Conservation (phyloP, 331 rosid genomes). For the Cydonia oblonga region DNA sequence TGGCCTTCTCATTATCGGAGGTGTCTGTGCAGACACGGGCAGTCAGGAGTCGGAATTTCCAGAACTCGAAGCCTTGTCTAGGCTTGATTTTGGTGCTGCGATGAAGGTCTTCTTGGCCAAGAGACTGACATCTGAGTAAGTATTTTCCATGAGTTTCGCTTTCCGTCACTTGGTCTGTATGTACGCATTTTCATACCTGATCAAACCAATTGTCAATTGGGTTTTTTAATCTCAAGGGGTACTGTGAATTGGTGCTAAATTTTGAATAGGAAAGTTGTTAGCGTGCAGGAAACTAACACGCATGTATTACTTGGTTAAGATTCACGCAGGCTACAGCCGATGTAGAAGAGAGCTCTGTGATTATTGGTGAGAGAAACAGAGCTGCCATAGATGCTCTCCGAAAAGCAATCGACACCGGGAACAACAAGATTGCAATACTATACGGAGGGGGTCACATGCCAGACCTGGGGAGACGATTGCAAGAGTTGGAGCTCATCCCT, state of each 20-base stretch:
- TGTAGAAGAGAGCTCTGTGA: constrained; percentile 75
- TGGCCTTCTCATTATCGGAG: constrained; percentile 71
- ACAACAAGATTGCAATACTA: constrained; percentile 77
- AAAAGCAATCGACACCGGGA: constrained; percentile 52
- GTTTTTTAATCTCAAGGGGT: neutral
- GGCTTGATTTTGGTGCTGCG: constrained; percentile 88
- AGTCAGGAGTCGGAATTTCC: constrained; percentile 67
- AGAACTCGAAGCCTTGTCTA: constrained; percentile 86
- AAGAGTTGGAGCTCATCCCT: constrained; percentile 71
- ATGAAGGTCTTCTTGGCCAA: constrained; percentile 88
- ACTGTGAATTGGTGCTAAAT: neutral
- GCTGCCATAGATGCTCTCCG: constrained; percentile 56
- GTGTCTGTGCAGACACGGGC: constrained; percentile 64
- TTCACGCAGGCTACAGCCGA: constrained; percentile 67
- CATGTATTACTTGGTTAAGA: constrained; percentile 30
- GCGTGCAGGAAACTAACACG: constrained; percentile 8
- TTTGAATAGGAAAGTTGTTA: neutral
- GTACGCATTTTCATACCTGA: neutral
- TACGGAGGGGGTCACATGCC: constrained; percentile 99
- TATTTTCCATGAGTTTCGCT: neutral
- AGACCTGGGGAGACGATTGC: constrained; percentile 71
- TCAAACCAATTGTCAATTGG: neutral
- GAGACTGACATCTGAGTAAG: constrained; percentile 73
- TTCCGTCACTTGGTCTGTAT: neutral
- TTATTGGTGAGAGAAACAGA: constrained; percentile 78